Evolutionary conservation across 2,329 filamentous ascomycete genomes (phyloP).

Genomic region (Fusarium anguioides): DNA sequence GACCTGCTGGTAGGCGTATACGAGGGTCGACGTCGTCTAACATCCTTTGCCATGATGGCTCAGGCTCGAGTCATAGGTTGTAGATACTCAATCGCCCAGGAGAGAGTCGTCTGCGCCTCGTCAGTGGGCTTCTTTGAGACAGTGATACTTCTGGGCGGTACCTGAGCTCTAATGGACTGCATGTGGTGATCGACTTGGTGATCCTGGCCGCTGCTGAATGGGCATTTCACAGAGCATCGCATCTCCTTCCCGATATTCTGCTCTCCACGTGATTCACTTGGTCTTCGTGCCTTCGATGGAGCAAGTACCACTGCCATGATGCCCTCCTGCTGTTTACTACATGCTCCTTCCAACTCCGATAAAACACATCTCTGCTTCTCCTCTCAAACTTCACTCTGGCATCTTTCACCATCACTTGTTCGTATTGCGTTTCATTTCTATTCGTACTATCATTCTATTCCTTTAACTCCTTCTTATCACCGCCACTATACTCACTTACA

Average conservation of each 20-base stretch:
- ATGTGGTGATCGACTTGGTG: neutral
- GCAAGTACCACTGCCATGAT: neutral
- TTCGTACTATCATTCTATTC: slow-evolving; percentile 1
- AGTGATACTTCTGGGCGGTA: fast-evolving
- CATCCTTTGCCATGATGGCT: neutral
- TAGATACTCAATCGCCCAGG: no score
- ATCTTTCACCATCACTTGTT: neutral
- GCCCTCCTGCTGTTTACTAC: neutral
- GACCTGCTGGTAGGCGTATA: neutral
- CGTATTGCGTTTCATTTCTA: neutral
- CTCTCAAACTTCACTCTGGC: neutral
- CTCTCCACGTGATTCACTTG: neutral
- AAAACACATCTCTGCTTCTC: neutral
- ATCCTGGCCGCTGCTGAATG: neutral
- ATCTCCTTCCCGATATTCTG: neutral
- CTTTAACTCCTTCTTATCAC: neutral
- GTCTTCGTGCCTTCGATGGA: neutral
- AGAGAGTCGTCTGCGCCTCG: fast-evolving
- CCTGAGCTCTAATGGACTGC: fast-evolving
- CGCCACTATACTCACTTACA: neutral
- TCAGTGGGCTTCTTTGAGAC: neutral
- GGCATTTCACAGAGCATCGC: no score
- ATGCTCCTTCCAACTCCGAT: neutral
- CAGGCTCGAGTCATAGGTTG: neutral
- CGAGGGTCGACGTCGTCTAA: neutral